These are phyloP conservation scores for Fusarium chaquense DNA, from an alignment of 2,329 filamentous ascomycete genomes.

Conservation along the genomic window DNA sequence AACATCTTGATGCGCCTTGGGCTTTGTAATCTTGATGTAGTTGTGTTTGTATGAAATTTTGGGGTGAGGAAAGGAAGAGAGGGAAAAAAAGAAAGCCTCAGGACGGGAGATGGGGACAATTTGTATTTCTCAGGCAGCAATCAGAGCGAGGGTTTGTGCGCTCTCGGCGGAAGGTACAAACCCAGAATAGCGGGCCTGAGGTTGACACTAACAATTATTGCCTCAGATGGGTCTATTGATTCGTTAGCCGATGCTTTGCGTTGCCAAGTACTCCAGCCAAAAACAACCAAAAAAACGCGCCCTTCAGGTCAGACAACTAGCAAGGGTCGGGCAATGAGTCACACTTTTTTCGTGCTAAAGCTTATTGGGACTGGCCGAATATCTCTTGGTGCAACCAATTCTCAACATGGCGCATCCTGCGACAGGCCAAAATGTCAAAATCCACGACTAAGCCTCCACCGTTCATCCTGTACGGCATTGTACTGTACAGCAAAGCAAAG, in stretches of 20 bases:
- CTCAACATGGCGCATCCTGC: constrained; percentile 42
- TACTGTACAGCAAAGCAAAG: neutral
- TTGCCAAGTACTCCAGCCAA: constrained; percentile 30
- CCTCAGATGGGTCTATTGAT: neutral
- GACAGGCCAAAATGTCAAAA: constrained; percentile 11
- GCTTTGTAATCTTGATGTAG: constrained; percentile 48
- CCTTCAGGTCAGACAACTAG: constrained; percentile 36
- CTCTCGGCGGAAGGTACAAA: constrained; percentile 24
- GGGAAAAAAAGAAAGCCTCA: constrained; percentile 46
- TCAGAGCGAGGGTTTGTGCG: constrained; percentile 40
- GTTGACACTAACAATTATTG: constrained; percentile 28
- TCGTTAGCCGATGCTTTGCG: constrained; percentile 27
- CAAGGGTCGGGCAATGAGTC: constrained; percentile 52
- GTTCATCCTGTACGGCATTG: neutral
- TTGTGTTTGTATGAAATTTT: constrained; percentile 48
- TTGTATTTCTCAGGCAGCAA: constrained; percentile 64
- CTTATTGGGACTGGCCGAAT: constrained; percentile 47
- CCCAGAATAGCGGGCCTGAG: constrained; percentile 39
- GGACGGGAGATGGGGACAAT: constrained; percentile 50
- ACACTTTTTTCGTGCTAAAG: constrained; percentile 50
- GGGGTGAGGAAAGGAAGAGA: constrained; percentile 54
- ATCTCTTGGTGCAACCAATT: constrained; percentile 39
- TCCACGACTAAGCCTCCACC: constrained; percentile 33
- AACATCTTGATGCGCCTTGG: constrained; percentile 67
- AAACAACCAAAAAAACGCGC: constrained; percentile 28